Evolutionary conservation across 2,329 filamentous ascomycete genomes (phyloP), one percentile per base, ranked within the genome.

Genomic region (Penicillium occitanis): DNA sequence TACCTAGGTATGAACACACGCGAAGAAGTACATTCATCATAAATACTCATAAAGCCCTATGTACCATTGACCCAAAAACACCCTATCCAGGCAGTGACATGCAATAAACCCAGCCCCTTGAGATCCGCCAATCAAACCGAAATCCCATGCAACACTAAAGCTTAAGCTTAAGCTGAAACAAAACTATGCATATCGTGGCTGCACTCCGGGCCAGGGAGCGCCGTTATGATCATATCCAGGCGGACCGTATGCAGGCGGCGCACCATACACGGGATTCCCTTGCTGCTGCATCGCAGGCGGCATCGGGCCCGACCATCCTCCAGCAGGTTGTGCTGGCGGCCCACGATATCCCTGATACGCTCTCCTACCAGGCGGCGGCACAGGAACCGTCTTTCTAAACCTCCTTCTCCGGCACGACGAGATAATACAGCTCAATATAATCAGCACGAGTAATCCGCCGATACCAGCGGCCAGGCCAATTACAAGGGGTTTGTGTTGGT

Each of bases 381-480:
- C n/a, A 25, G 55, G 55, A 14, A 19, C 19, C 13, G 17, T 3
- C 37, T 66, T 66, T 40, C 60, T 55, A 28, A 25, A 60, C 66
- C 67, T 69, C 61, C 75, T 74, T 48, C 81, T 77, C 46, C 84
- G 80, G 71, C 83, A 87, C 53, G 85, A 85, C 71, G 83, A 84
- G 67, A 84, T 79, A 71, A 89, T 84, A 79, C 92, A 97, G 73
- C 85, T 85, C 11, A 89, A 70, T 61, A 97, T 80, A 40, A 85
- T 83, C 55, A 97, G 76, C 19, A 96, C 73, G 5, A 96, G 72
- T 5, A 97, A 81, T 6, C 85, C 87, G 58, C 92, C 94, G 17
- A 96, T 82, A 11, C 88, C 90, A 57, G 83, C 82, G 5, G 86
- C 87, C 11, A 98, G 82, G 28, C 91, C 93, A 69, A 98, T 97